Evolutionary conservation across 495 filamentous ascomycete genomes (phyloP), one percentile per base, ranked within the genome.

Genomic region (Talaromyces proteolyticus): DNA sequence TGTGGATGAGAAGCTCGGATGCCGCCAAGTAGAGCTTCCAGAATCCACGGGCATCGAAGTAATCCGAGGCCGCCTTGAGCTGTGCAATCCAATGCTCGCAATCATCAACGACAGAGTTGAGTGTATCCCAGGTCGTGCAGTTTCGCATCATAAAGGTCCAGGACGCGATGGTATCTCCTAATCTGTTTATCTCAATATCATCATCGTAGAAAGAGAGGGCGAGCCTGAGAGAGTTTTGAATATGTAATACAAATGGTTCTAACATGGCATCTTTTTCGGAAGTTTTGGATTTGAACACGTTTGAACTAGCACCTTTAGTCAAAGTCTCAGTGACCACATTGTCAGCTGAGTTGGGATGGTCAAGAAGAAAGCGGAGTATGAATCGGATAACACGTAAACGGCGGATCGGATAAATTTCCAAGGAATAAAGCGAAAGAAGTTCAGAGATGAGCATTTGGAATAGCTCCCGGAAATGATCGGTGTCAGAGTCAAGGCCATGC

Each of bases 21-120:
- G 68, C 54, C 1, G 71, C 64, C 16, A 87, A 57, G 24, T 74
- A 68, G 7, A 83, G 62, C 50, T 73, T 69, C 52, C 72, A 77
- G 10, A 79, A 66, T 2, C 89, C 90, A 50, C 86, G 86, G 58
- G 91, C 85, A 26, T 85, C 84, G 2, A 89, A 74, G 56, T 87
- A 94, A 48, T 95, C 86, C 17, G 81, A 77, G n/a, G 91, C 58
- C 2, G 81, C 75, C 50, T 81, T 76, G 10, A 95, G 70, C 49
- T 89, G 83, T 29, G 72, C 57, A 10, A 87, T 51, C 47, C 83
- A 79, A 18, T 76, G 73, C 4, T 76, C 66, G 4, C 78, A 58
- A 53, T 90, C 80, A 47, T 88, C 81, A 29, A 95, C 61, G n/a
- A 65, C 63, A 10, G 61, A 58, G n/a, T 73, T 49, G 16, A 94